Base-by-base conservation (phyloP, 352 stramenopile genomes). In the Globisporangium spiculum region DNA sequence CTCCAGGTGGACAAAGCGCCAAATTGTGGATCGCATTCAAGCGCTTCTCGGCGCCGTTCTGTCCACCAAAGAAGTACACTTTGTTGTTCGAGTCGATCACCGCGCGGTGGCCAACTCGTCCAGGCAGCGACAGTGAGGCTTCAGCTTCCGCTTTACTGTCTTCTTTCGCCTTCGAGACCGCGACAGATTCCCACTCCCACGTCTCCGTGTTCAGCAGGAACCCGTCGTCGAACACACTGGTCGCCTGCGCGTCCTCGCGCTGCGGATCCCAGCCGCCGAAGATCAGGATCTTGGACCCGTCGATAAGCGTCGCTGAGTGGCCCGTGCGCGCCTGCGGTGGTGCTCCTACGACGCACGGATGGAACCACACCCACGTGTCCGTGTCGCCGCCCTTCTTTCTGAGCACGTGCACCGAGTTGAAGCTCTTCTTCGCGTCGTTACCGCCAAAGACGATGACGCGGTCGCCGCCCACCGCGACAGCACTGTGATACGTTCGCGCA, bases 251-350 rank as follows among this genome's bases (percentile, higher is more conserved):
- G 38, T 79, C 79, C 38, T 75, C 77, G 5, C 65, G 78, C 79
- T 97, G 95, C 1, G 92, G 93, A 70, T 98, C 93, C 95, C 95
- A 98, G 32, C 95, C 95, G 48, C 95, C 95, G 65, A 97, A 96
- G 65, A 98, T 80, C 22, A 98, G 73, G 30, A 98, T 89, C 66
- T 92, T 97, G 36, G 68, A 76, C 54, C 96, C 86, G 55, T 90
- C 82, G 63, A 98, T 66, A 41, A 98, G 77, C 30, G 90, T 94
- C 30, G 95, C 91, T 7, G 83, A 93, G 72, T 98, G 93, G 4
- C 93, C 95, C 12, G 95, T 98, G 52, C 93, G 81, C 18, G 86
- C 77, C 50, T 81, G 79, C 1, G 95, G 95, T 26, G 84, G 71
- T 1, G 75, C 70, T 3, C 95, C 95, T 27, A 79, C 79, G 5